Conservation (phyloP, 306 rosid species). For the Hylodesmum podocarpum region DNA sequence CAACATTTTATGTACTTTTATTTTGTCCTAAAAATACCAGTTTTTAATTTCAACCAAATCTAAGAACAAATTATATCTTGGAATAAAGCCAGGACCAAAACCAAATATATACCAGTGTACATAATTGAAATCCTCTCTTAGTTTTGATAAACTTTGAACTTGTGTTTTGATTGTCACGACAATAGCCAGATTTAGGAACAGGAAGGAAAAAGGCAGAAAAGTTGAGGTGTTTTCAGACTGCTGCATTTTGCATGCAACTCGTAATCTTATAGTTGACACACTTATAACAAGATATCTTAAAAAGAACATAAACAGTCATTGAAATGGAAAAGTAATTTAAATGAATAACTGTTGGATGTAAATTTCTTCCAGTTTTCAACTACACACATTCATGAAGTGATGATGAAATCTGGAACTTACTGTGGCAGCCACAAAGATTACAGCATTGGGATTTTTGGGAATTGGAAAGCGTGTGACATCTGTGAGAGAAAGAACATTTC, state of each 20-base stretch:
- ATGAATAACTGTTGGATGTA: background rate
- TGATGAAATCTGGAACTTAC: constrained; percentile 56
- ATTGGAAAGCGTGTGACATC: constrained; percentile 98
- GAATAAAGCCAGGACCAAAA: background rate
- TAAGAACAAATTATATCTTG: background rate
- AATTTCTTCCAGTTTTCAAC: background rate
- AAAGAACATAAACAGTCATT: background rate
- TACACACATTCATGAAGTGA: constrained; percentile 17
- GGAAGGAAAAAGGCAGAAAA: constrained; percentile 2
- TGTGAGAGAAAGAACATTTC: constrained; percentile 87
- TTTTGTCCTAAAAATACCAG: background rate
- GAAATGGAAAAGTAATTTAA: constrained; percentile 11
- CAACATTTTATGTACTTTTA: background rate
- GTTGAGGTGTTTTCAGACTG: background rate
- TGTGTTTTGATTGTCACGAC: background rate
- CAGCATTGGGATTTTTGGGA: constrained; percentile 82
- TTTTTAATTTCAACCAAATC: background rate
- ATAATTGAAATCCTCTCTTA: background rate
- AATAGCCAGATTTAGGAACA: background rate
- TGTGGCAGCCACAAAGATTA: constrained; percentile 91
- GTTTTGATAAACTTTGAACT: background rate
- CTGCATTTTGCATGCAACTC: background rate
- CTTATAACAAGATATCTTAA: constrained; percentile 6
- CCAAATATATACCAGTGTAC: background rate
- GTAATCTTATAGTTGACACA: background rate